Evolutionary conservation across 306 rosid species (phyloP), one percentile per base, ranked within the genome.

Genomic region (Trifolium fragiferum): DNA sequence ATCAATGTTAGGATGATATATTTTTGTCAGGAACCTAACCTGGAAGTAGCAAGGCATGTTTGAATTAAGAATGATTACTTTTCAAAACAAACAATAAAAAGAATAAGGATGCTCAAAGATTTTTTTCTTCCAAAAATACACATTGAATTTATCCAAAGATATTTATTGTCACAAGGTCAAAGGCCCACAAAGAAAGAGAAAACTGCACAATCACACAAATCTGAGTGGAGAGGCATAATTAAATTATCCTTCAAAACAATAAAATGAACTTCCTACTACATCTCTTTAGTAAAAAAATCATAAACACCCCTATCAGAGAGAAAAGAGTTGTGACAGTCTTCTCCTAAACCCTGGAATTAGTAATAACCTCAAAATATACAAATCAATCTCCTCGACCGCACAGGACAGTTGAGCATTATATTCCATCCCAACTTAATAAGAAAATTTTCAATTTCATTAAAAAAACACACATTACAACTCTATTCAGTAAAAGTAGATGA

Each of bases 1-100:
- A 64, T 93, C 98, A 79, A 93, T 93, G 92, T 93, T 93, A 9
- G 98, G 98, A 79, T 93, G 98, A 76, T 93, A 93, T 72, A 93
- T 93, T 85, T 93, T 93, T 57, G 98, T 91, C 61, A 93, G 89
- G 85, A 93, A 93, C 77, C 98, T 88, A 74, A 93, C 98, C 98
- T 93, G 94, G 41, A 51, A 35, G 60, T 49, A 70, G 65, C 62
- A 79, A 79, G 41, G 25, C 50, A 61, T 21, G 27, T 5, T 37
- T 43, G 21, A 50, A 32, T 38, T 40, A 79, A 51, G 35, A 73
- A 83, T 38, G 41, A 13, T 25, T 23, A 23, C 50, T 7, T 37
- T 7, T 37, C 40, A 37, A 37, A 37, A 37, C 38, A 37, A 37
- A 37, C 7, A 1, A 37, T n/a, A 37, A 7, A 37, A 35, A 7